A percentile compares a stretch with the other conserved stretches of the same genome.
Conservation (phyloP, 257 asterid genomes). For the Cynanchum wilfordii region DNA sequence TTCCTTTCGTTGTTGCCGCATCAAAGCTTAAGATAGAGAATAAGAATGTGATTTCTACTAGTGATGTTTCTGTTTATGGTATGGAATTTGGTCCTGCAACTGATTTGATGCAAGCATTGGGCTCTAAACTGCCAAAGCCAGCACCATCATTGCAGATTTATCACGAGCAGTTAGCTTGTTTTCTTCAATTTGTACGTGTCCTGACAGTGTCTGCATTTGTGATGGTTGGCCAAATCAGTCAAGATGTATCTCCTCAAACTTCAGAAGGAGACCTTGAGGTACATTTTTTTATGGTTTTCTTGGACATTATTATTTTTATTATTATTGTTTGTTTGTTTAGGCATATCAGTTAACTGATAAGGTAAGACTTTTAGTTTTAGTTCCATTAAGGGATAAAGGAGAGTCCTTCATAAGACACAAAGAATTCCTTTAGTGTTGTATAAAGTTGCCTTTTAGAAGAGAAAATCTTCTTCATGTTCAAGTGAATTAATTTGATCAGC, state of each 20-base stretch:
- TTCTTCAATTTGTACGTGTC: constrained; percentile 57
- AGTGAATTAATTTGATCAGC: neutral
- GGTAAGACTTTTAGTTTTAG: neutral
- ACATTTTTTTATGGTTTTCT: constrained; percentile 12
- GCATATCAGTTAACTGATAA: neutral
- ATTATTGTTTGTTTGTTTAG: too few species aligned
- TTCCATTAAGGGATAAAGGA: neutral
- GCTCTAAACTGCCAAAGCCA: constrained; percentile 41
- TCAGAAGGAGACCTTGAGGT: constrained; percentile 58
- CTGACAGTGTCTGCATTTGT: constrained; percentile 55
- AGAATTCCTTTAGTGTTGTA: neutral
- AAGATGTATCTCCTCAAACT: constrained; percentile 22
- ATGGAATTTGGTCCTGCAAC: constrained; percentile 50
- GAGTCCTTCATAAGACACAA: neutral
- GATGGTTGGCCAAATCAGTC: constrained; percentile 49
- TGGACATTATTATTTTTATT: neutral
- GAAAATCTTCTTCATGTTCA: neutral
- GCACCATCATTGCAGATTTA: constrained; percentile 45
- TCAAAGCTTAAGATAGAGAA: constrained; percentile 55
- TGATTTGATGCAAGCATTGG: constrained; percentile 33
- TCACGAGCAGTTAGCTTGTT: constrained; percentile 58
- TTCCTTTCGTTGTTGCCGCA: constrained; percentile 57
- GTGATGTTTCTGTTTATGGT: constrained; percentile 48
- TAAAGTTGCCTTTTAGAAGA: neutral
- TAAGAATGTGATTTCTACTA: constrained; percentile 25